Base-by-base conservation (phyloP, 352 stramenopile genomes). In the Globisporangium middletonii region DNA sequence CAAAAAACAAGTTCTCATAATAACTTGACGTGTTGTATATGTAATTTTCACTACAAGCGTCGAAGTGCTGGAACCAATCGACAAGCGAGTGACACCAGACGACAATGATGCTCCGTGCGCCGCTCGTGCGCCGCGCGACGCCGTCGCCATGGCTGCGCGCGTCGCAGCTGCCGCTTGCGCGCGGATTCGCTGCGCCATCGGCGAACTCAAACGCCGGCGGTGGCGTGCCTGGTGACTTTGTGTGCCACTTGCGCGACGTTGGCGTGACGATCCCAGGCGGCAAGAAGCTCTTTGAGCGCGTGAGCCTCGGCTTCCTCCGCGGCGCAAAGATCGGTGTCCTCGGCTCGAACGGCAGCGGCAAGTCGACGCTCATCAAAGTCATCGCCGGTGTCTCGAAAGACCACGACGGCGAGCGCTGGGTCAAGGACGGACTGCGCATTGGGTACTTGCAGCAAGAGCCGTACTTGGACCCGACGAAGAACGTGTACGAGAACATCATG, bases 301-400 rank as follows among this genome's bases (percentile, higher is more conserved):
- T 92, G 54, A 89, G 78, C 57, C 63, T 94, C 23, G 81, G 77
- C 38, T 92, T 94, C 57, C 56, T 92, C 43, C 82, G 79, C 47
- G 95, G 98, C 71, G 96, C 89, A 60, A 96, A 98, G 57, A 97
- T 99, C 51, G 96, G 95, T 15, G 77, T 99, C 12, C 77, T 99
- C 0, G 95, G 96, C 15, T 65, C 95, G 4, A 99, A 99, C 68
- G 96, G 96, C 53, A 97, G 69, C 42, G 93, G 93, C 57, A 99
- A 98, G 66, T 98, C 91, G 35, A 98, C 96, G 41, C 75, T 99
- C 15, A 76, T 99, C 12, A 99, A 99, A 75, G 82, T 99, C 18
- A 89, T 99, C 63, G 88, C 87, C 3, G 94, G 96, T 23, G 94
- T 98, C 15, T 72, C 66, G 57, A 77, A 67, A 12, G 85, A 96